A percentile compares a stretch with the other conserved stretches of the same genome.
These are phyloP conservation scores for Fusarium coicis DNA, from an alignment of 2,329 filamentous ascomycete genomes.

Conservation along the genomic window DNA sequence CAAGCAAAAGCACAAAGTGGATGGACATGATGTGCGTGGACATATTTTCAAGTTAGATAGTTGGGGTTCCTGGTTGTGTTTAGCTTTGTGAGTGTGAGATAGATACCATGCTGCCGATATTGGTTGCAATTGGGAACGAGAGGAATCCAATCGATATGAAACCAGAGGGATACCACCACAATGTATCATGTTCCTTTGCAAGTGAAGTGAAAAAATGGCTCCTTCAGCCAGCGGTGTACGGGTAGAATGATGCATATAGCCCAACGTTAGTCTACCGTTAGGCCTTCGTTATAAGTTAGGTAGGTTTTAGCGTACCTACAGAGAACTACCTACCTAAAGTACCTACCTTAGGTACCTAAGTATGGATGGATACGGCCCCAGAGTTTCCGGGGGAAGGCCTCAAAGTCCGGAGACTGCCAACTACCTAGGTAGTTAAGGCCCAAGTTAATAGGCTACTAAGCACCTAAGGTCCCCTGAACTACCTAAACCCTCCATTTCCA, in stretches of 20 bases:
- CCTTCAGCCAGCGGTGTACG: not conserved
- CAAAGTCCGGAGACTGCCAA: not conserved
- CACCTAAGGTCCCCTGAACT: not conserved
- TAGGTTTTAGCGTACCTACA: not conserved
- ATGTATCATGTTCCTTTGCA: not conserved
- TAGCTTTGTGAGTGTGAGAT: conserved; percentile 42
- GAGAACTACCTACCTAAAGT: not conserved
- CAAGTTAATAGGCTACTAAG: no score
- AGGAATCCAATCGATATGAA: conserved; percentile 24
- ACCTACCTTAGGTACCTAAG: no score
- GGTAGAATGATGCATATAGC: not conserved
- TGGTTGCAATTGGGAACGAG: conserved; percentile 31
- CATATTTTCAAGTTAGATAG: conserved; percentile 39
- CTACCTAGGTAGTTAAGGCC: no score
- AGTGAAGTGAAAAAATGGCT: not conserved
- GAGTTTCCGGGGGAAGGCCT: not conserved
- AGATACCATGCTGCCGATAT: conserved; percentile 39
- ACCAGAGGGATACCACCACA: not conserved
- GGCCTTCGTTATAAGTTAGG: not conserved
- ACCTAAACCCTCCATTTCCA: not conserved
- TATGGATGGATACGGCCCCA: not conserved
- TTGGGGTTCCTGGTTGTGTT: conserved; percentile 26
- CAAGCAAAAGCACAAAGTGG: conserved; percentile 8
- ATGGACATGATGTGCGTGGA: conserved; percentile 8
- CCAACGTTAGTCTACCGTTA: not conserved